phyloP scores from a whole-genome alignment of 176 grass and related monocot species.

The Stipa capillata region DNA sequence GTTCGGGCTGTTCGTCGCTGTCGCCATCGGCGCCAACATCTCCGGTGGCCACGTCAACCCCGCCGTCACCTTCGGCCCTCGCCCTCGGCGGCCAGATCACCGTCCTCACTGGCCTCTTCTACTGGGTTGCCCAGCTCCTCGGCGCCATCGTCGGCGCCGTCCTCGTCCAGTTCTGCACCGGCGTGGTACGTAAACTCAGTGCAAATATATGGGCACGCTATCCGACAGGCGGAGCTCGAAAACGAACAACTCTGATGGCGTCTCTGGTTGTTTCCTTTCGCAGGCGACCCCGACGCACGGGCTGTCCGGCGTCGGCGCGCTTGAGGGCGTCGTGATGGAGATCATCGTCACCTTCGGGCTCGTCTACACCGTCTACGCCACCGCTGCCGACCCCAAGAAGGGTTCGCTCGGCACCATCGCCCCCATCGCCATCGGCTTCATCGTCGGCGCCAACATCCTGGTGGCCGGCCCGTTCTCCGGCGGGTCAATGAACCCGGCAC shows the following conservation, averaged over 20 bases:
- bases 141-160: constrained; percentile 58
- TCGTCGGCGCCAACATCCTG: constrained; percentile 61
- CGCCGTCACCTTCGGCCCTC: constrained; percentile 70
- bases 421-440: constrained; percentile 54
- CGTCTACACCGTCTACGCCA: constrained; percentile 76
- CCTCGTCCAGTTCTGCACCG: constrained; percentile 54
- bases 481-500: constrained; percentile 40
- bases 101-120: constrained; percentile 73
- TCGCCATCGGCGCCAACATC: constrained; percentile 68
- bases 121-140: constrained; percentile 72
- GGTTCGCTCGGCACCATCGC: constrained; percentile 56
- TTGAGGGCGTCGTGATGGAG: constrained; percentile 74
- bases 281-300: constrained; percentile 56
- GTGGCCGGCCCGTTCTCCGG: constrained; percentile 31
- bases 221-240: background rate
- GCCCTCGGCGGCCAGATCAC: constrained; percentile 81
- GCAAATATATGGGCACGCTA: background rate
- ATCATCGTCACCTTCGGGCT: constrained; percentile 70
- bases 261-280: background rate
- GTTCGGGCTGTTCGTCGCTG: constrained; percentile 64
- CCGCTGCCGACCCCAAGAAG: constrained; percentile 78
- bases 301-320: constrained; percentile 49
- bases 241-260: background rate
- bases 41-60: constrained; percentile 81
- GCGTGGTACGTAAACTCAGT: constrained; percentile 25